Evolutionary conservation across 2,329 filamentous ascomycete species (phyloP), one percentile per base, ranked within the genome.

Genomic region (Chalaropsis ovoidea): DNA sequence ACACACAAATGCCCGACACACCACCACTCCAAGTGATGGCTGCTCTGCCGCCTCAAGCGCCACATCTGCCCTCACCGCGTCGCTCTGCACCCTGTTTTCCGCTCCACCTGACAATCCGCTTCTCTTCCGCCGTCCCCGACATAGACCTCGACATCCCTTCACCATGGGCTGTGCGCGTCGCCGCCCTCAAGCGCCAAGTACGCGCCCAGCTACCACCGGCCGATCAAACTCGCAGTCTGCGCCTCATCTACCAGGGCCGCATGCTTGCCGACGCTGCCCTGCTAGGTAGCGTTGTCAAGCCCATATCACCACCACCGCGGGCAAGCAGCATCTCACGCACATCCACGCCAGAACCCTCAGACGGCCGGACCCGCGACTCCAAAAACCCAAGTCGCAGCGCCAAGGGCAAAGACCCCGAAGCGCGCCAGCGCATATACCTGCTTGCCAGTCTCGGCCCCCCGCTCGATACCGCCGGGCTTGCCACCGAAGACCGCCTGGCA

Each of bases 171-270:
- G 91, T 87, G 11, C 90, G 90, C 52, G 83, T 90, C 64, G 82
- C 90, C 65, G 84, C 87, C 1, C 82, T 97, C 66, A 96, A 95
- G 75, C 86, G 88, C 71, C 81, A 88, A 63, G 89, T 97, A 72
- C 90, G 94, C 70, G 75, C 80, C 8, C 82, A 87, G 58, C 83
- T 96, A 24, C 80, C 86, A 5, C 72, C 77, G 42, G 77, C 82
- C 42, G 80, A 86, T 69, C 82, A 85, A 15, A 79, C 82, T 52
- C 85, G 84, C 68, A 87, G 90, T 43, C 83, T 97, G 41, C 90
- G 93, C 67, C 85, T 99, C 69, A 96, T 97, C 74, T 86, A 96
- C 74, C 84, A 89, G 62, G 94, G 94, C 68, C 91, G 89, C 72
- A 87, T 95, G 67, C 85, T 97, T 62, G 81, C 86, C 69, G 92